Base-by-base conservation (phyloP, 2,329 filamentous ascomycete species). In the Cordyceps fumosorosea region DNA sequence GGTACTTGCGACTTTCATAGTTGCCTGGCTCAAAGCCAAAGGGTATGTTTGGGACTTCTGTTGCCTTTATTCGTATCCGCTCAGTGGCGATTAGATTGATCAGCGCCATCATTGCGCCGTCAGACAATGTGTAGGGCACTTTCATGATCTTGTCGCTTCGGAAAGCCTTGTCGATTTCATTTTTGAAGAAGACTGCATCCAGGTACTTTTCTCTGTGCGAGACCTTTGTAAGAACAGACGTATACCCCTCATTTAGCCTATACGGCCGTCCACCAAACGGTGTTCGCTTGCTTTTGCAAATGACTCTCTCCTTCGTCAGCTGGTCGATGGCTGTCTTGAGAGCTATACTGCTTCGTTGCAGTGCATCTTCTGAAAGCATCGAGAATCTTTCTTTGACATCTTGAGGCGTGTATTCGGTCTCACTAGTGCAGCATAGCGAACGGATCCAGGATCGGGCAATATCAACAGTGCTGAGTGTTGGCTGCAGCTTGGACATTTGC, bases 21-120 rank as follows among this genome's bases (percentile, higher is more conserved):
- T 89, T 85, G 18, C 84, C 84, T 8, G 87, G 87, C 59, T 84
- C 82, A 68, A 91, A 89, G 1, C 89, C 89, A 70, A 89, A 87
- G 2, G 86, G 85, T 34, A 89, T 84, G 56, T 81, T 68, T 1
- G 84, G 84, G 5, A 89, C 80, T 47, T 87, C 77, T 1, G 80
- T 69, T 0, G 83, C 77, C 3, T 79, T 74, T 7, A 89, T 69
- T 18, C 71, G 76, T 48, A 91, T 76, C 47, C 82, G 79, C 3
- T 84, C 82, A 56, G 81, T 72, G 0, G 85, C 83, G 64, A 87
- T 81, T 60, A 93, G 72, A 67, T 89, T 89, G 47, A 85, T 80
- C 62, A 89, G 74, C 1, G 85, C 87, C 78, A 91, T 83, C 63
- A 89, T 81, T 34, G 84, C 80, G 29, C 87, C 87, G 65, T 91